Conservation (phyloP, 2,329 filamentous ascomycete genomes). For the Colletotrichum sojae region DNA sequence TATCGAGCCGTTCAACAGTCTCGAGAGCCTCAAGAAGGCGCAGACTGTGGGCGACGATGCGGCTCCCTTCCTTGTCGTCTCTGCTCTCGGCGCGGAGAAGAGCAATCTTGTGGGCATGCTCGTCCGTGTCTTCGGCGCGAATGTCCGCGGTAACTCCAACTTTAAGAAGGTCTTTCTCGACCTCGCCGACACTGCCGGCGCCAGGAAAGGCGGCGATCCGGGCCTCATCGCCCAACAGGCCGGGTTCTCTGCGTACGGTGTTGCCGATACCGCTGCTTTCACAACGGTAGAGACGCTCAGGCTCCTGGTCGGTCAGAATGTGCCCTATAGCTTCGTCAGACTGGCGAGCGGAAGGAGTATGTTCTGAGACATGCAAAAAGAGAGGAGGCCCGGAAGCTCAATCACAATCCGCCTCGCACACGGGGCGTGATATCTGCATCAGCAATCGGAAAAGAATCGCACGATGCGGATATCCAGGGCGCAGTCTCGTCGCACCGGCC, state of each 20-base stretch:
- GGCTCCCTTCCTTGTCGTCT: constrained; percentile 85
- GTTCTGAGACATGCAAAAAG: constrained; percentile 53
- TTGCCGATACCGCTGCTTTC: constrained; percentile 85
- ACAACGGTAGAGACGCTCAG: constrained; percentile 87
- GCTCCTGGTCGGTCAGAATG: constrained; percentile 86
- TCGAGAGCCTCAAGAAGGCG: constrained; percentile 73
- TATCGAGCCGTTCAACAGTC: constrained; percentile 84
- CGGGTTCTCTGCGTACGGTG: constrained; percentile 85
- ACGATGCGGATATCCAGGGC: constrained; percentile 2
- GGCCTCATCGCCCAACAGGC: constrained; percentile 78
- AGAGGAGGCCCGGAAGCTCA: background rate
- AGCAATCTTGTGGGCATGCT: constrained; percentile 83
- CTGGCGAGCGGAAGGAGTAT: constrained; percentile 72
- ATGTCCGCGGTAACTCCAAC: constrained; percentile 52
- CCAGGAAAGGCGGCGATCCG: constrained; percentile 77
- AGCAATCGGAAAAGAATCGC: constrained; percentile 3
- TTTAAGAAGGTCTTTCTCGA: constrained; percentile 83
- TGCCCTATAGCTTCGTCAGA: constrained; percentile 88
- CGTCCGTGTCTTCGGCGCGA: constrained; percentile 76
- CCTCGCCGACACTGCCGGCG: constrained; percentile 73
- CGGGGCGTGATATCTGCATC: background rate
- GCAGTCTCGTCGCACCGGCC: constrained; percentile 7
- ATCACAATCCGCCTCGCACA: background rate
- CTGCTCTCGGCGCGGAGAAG: constrained; percentile 83
- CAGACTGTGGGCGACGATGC: constrained; percentile 63